Conservation (phyloP, 805 yeast species). For the Metschnikowia lunata region DNA sequence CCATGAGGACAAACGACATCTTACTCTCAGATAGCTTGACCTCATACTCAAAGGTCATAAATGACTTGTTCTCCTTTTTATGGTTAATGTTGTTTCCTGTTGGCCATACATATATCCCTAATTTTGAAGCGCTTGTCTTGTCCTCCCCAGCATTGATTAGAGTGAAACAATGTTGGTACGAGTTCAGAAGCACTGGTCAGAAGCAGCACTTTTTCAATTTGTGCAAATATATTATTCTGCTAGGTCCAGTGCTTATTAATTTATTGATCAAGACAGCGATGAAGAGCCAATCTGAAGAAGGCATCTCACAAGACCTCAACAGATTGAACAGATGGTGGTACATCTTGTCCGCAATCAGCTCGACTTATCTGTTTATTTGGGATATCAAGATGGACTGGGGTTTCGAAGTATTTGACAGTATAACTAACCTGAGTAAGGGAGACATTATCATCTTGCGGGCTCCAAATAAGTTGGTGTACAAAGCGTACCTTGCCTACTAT, state of each 20-base stretch:
- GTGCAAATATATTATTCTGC: constrained; percentile 64
- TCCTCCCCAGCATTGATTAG: constrained; percentile 69
- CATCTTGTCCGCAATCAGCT: constrained; percentile 49
- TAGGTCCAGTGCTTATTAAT: constrained; percentile 39
- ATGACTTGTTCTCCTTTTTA: constrained; percentile 60
- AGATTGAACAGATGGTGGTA: constrained; percentile 41
- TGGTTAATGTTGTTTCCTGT: constrained; percentile 36
- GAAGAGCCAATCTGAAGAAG: constrained; percentile 8
- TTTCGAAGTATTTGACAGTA: constrained; percentile 46
- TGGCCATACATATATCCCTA: constrained; percentile 19
- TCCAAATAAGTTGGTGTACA: constrained; percentile 22
- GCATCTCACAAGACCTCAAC: constrained; percentile 12
- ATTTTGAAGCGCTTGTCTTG: constrained; percentile 29
- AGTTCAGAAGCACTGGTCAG: constrained; percentile 50
- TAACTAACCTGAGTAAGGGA: constrained; percentile 15
- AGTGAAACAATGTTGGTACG: constrained; percentile 75
- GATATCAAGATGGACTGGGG: constrained; percentile 90
- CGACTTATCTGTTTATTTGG: constrained; percentile 82
- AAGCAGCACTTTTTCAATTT: constrained; percentile 63
- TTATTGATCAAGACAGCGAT: constrained; percentile 19
- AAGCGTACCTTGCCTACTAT: constrained; percentile 42
- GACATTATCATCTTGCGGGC: constrained; percentile 16
- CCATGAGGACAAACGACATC: constrained; percentile 71
- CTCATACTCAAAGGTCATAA: constrained; percentile 71
- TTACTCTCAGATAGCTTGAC: constrained; percentile 79